Evolutionary conservation across 352 stramenopile genomes (phyloP).

Genomic region (Globisporangium parvum): DNA sequence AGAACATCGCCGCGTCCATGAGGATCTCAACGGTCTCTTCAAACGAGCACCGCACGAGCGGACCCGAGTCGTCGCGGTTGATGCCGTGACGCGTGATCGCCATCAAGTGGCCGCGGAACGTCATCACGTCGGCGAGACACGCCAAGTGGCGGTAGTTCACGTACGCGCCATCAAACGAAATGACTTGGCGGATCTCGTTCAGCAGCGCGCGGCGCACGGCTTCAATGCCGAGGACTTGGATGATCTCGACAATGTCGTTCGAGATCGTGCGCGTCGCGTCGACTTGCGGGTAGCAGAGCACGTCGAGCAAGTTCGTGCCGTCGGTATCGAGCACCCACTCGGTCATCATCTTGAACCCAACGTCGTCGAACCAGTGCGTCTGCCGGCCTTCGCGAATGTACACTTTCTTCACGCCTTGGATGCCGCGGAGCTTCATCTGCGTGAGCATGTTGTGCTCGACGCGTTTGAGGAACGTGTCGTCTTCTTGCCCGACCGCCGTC

Average conservation of each 20-base stretch:
- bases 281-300: constrained; percentile 96
- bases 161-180: constrained; percentile 99
- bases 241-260: constrained; percentile 99
- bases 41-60: constrained; percentile 97
- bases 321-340: constrained; percentile 99
- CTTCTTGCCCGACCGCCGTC: constrained; percentile 85
- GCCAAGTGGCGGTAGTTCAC: constrained; percentile 99
- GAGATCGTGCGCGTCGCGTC: constrained; percentile 96
- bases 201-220: constrained; percentile 85
- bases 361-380: constrained; percentile 93
- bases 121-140: constrained; percentile 99
- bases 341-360: constrained; percentile 92
- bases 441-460: constrained; percentile 97
- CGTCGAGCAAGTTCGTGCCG: constrained; percentile 97
- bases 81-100: constrained; percentile 99
- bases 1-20: constrained; percentile 98
- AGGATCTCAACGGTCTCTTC: constrained; percentile 99
- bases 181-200: constrained; percentile 97
- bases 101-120: constrained; percentile 95
- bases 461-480: constrained; percentile 96
- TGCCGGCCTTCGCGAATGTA: constrained; percentile 95
- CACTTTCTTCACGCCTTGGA: constrained; percentile 98
- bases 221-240: constrained; percentile 93
- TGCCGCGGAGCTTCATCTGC: constrained; percentile 95
- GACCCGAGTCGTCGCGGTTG: constrained; percentile 97